Base-by-base conservation (phyloP, 2,329 filamentous ascomycete species). In the Xylaria sp. region DNA sequence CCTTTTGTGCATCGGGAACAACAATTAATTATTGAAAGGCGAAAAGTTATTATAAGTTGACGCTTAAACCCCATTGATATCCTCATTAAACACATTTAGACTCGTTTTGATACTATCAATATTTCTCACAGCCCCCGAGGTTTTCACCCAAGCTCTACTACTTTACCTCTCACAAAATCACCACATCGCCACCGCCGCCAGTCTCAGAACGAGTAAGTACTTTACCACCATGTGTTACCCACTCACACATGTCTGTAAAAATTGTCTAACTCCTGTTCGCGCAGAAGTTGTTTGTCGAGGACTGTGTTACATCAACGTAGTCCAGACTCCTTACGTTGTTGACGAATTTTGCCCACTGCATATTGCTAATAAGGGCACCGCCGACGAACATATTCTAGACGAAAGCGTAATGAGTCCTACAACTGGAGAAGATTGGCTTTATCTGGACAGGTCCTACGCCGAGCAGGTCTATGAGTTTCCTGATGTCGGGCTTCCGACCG, bases 161-260 rank as follows among this genome's bases (percentile, higher is more conserved):
- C 13, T 36, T n/a, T 20, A 36, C 17, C 49, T 49, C 15, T 49
- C 20, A 23, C 46, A 23, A 1, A 49, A 4, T 17, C n/a, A 11
- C 48, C 7, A 20, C n/a, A 15, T 33, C 31, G n/a, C 3, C 11
- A 6, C 31, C 4, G 36, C 28, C 31, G 17, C 51, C 17, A 20
- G 1, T 54, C 51, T 15, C 51, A 4, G 11, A 54, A 48, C 9
- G 2, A 13, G 44, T 48, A 48, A 48, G 44, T 48, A 23, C 6
- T 6, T 5, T 23, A 6, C 9, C 42, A 49, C 15, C 7, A 65
- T 65, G 63, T 65, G 57, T 6, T 56, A 17, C 6, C 48, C 63
- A 15, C 3, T 48, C 9, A 48, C 33, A 1, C 63, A 65, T 6
- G 4, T 65, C 7, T 65, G 63, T 28, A 3, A 10, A 38, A 38